Base-by-base conservation (phyloP, 176 grass and related monocot genomes). In the Bothriochloa decipiens region DNA sequence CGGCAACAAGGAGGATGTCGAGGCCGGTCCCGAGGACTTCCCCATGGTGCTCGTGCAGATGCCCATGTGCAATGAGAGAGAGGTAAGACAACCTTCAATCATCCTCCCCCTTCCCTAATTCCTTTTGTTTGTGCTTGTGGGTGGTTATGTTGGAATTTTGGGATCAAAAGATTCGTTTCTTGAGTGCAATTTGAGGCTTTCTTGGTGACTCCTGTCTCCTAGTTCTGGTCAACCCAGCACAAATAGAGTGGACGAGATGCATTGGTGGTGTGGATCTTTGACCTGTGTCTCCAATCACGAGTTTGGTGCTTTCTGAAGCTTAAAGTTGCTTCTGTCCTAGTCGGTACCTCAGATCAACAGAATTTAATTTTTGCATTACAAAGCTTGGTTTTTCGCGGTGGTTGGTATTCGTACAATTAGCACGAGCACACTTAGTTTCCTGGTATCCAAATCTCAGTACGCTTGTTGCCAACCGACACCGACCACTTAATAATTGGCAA, bases 61-160 rank as follows among this genome's bases (percentile, higher is more conserved):
- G 75, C 92, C 95, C n/a, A 97, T 97, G 92, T 92, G 95, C 88
- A 97, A 97, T 69, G 95, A 97, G 87, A 92, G 79, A 79, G 95
- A 97, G 95, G 95, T 97, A 64, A 52, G 64, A 20, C 42, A 65
- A 13, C 35, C 26, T 2, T 25, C n/a, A 6, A 29, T 16, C 60
- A 18, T 65, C 43, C 33, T 65, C 3, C 63, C 4, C 40, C 16
- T 10, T 74, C 42, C 45, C 0, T 37, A 32, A 1, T 76, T 75
- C 0, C 73, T 60, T 67, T 17, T 5, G 11, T 47, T 65, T 61
- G 8, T 64, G 58, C 2, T 11, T 32, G 29, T 32, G 29, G 2
- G 29, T 32, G 29, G 29, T 32, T 60, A 16, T 60, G 40, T 16
- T 74, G 60, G 41, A 18, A 53, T 53, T 66, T 32, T 72, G 55